A percentile compares a stretch with the other conserved stretches of the same genome.
These are phyloP conservation scores for Aureobasidium uvarum DNA, from an alignment of 2,329 filamentous ascomycete species.

Conservation along the genomic window DNA sequence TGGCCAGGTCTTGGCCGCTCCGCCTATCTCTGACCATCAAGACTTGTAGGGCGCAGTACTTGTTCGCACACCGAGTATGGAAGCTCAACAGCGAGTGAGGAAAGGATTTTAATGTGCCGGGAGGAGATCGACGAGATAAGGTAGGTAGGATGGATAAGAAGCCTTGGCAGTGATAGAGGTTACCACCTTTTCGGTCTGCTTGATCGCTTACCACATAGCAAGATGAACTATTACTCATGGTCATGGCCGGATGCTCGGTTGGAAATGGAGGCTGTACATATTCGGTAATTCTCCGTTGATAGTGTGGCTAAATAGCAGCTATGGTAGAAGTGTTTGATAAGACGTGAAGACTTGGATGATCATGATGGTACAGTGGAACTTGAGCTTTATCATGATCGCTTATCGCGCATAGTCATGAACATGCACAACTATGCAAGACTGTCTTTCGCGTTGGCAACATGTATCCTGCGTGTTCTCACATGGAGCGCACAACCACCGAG, in stretches of 20 bases:
- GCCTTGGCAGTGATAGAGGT: slow-evolving; percentile 13
- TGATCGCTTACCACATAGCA: slow-evolving; percentile 4
- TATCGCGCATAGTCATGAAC: too few relatives aligned
- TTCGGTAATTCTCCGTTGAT: not conserved
- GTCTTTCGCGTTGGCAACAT: not conserved
- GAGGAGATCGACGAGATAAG: slow-evolving; percentile 15
- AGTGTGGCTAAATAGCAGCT: not conserved
- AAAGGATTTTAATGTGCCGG: not conserved
- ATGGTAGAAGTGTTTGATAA: not conserved
- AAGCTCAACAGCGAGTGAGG: not conserved
- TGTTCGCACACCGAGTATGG: not conserved
- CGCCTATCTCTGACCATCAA: not conserved
- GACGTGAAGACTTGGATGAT: not conserved
- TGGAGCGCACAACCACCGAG: not conserved
- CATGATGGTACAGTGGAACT: too few relatives aligned
- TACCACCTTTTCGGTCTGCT: not conserved
- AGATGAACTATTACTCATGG: not conserved
- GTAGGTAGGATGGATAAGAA: slow-evolving; percentile 10
- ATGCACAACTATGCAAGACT: not conserved
- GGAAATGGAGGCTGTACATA: not conserved
- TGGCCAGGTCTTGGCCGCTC: slow-evolving; percentile 1
- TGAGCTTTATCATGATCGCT: not conserved
- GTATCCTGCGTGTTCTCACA: not conserved
- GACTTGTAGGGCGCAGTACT: not conserved
- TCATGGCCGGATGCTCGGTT: not conserved